Evolutionary conservation across 768 basidiomycete genomes (phyloP), one percentile per base, ranked within the genome.

Genomic region (Suillus hirtellus): DNA sequence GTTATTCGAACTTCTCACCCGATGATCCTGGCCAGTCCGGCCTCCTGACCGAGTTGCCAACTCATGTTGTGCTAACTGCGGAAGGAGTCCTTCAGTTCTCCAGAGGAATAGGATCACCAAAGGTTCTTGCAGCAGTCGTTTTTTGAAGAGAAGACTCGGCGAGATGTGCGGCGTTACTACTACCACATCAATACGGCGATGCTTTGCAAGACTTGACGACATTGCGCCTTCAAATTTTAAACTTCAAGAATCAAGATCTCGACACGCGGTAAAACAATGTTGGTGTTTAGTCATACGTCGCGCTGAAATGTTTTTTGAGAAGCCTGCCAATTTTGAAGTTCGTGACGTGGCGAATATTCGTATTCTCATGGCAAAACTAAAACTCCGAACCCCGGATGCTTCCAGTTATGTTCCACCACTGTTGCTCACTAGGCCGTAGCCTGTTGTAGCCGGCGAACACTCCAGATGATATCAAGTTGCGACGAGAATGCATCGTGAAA

Each of bases 331-430:
- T 14, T 52, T 52, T 50, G 50, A 10, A 31, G 15, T 17, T 50
- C 15, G 15, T 10, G 17, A 31, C 34, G 31, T 31, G 27, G 49
- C 24, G 8, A 27, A 49, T 24, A 1, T 21, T 47, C 5, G 47
- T 9, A 24, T 27, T 12, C n/a, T 17, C 27, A 31, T 31, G 9
- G 27, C 17, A 52, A 8, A 50, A 52, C 27, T 31, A 52, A 8
- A 50, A 52, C 27, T 31, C 50, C 50, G 50, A 52, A 19, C 50
- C 49, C 50, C 50, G 50, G 27, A 19, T 52, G 50, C 49, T 52
- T 52, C 50, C 17, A 52, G 15, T 52, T 34, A 31, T 17, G 50
- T 31, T 52, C 27, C 27, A 49, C 47, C 47, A 52, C 27, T 9
- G 15, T 1, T 24, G 24, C 24, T 50, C 49, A 27, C 24, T 46